These are phyloP conservation scores for Diaporthe longicolla DNA, from an alignment of 2,329 filamentous ascomycete genomes.

Conservation along the genomic window DNA sequence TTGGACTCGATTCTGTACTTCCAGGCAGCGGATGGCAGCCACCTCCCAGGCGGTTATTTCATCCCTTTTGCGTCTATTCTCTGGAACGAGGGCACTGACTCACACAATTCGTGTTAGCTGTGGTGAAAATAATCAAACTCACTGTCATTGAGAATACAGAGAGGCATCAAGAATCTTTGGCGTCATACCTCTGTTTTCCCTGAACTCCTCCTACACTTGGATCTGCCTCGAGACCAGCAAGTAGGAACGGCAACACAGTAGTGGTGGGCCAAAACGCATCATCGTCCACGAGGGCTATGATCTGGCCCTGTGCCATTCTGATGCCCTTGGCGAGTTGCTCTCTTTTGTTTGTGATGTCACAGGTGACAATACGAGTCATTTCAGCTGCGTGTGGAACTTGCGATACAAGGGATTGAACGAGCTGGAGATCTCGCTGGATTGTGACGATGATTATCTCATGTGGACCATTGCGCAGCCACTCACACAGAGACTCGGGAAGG, in stretches of 20 bases:
- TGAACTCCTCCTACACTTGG: constrained; percentile 2
- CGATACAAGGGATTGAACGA: constrained; percentile 1
- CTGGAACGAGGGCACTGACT: not conserved
- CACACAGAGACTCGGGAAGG: not conserved
- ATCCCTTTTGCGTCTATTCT: not conserved
- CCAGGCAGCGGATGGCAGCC: constrained; percentile 12
- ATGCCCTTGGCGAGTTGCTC: constrained; percentile 13
- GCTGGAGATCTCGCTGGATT: constrained; percentile 2
- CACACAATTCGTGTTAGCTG: not conserved
- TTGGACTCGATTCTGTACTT: constrained; percentile 10
- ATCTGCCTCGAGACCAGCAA: constrained; percentile 11
- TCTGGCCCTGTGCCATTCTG: not conserved
- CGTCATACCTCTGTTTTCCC: constrained; percentile 9
- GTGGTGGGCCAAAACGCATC: not conserved
- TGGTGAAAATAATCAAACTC: fast-evolving
- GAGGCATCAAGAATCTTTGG: too few relatives aligned
- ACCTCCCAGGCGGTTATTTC: constrained; percentile 19
- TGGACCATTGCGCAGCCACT: constrained; percentile 1
- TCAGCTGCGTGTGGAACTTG: not conserved
- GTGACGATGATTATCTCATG: constrained; percentile 20
- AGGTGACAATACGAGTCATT: constrained; percentile 12
- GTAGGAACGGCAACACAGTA: not conserved
- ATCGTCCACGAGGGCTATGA: constrained; percentile 26
- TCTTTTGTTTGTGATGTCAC: constrained; percentile 10
- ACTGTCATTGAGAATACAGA: fast-evolving